Evolutionary conservation across 139 green algal species (phyloP).

Genomic region (Chlorella sp.): DNA sequence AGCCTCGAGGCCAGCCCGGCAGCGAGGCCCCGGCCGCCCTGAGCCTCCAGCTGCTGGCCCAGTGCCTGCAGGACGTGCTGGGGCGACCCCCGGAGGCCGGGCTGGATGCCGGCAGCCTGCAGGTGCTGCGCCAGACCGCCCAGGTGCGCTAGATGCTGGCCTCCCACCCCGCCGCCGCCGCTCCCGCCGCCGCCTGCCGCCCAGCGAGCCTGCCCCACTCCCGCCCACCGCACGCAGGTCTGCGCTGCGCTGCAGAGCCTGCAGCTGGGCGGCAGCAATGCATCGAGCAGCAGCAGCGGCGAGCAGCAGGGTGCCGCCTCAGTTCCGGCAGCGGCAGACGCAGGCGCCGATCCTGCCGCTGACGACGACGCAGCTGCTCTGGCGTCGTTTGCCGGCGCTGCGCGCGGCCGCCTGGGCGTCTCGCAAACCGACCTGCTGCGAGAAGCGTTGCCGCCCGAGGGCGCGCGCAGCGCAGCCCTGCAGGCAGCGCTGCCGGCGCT

Average conservation of each 20-base stretch:
- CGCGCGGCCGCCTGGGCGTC: not conserved
- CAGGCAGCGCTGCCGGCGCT: not conserved
- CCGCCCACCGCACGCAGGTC: not conserved
- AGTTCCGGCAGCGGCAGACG: not conserved
- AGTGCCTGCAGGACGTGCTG: conserved; percentile 10
- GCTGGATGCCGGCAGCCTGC: not conserved
- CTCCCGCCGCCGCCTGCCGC: not conserved
- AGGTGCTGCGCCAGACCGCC: not conserved
- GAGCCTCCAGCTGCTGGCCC: not conserved
- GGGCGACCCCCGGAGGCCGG: not conserved
- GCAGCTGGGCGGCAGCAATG: not conserved
- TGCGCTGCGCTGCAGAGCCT: not conserved
- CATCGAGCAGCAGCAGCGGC: not conserved
- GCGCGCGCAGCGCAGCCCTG: not conserved
- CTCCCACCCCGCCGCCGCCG: not conserved
- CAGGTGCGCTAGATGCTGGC: too few relatives aligned
- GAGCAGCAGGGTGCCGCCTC: not conserved
- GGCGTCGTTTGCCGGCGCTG: not conserved
- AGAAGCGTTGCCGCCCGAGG: conserved; percentile 13
- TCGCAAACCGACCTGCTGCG: not conserved
- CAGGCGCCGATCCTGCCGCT: not conserved
- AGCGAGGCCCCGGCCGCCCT: not conserved
- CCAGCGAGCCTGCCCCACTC: not conserved
- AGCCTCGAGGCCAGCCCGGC: not conserved
- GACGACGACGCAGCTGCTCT: too few relatives aligned